Evolutionary conservation across 495 filamentous ascomycete genomes (phyloP).

Genomic region (Aspergillus affinis): DNA sequence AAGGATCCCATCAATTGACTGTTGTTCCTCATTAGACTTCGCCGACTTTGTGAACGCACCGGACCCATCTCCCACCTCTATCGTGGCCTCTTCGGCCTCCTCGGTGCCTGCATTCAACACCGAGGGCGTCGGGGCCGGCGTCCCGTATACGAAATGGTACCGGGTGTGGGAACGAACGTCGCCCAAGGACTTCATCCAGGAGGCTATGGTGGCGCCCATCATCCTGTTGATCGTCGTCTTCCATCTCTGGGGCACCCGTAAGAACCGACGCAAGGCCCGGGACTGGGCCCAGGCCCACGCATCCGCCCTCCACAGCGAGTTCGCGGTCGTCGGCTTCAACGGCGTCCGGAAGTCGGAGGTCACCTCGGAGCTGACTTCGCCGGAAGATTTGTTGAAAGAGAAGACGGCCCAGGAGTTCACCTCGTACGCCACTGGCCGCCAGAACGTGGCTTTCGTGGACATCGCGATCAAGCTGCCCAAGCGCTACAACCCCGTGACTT

Average conservation of each 20-base stretch:
- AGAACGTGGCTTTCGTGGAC: constrained; percentile 90
- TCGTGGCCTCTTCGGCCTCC: constrained; percentile 37
- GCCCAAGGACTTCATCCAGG: constrained; percentile 78
- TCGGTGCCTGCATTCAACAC: constrained; percentile 47
- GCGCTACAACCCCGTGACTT: constrained; percentile 83
- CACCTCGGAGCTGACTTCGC: constrained; percentile 42
- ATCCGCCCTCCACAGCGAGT: constrained; percentile 73
- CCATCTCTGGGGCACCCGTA: constrained; percentile 78
- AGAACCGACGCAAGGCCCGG: constrained; percentile 77
- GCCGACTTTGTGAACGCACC: constrained; percentile 74
- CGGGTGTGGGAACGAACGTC: constrained; percentile 87
- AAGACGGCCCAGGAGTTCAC: constrained; percentile 79
- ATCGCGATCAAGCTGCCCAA: constrained; percentile 78
- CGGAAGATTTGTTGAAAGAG: constrained; percentile 73
- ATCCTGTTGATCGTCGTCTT: constrained; percentile 71
- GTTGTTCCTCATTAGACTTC: constrained; percentile 55
- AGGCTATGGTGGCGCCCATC: constrained; percentile 76
- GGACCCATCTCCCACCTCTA: constrained; percentile 57
- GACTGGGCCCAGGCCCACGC: constrained; percentile 77
- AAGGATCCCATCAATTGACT: neutral
- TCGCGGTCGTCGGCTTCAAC: constrained; percentile 82
- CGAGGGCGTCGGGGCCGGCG: constrained; percentile 45
- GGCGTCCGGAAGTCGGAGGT: constrained; percentile 38
- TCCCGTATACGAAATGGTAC: constrained; percentile 92
- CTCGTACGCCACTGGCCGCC: constrained; percentile 89